Evolutionary conservation across 2,329 filamentous ascomycete species (phyloP).

Genomic region (Pseudocercospora ulei): DNA sequence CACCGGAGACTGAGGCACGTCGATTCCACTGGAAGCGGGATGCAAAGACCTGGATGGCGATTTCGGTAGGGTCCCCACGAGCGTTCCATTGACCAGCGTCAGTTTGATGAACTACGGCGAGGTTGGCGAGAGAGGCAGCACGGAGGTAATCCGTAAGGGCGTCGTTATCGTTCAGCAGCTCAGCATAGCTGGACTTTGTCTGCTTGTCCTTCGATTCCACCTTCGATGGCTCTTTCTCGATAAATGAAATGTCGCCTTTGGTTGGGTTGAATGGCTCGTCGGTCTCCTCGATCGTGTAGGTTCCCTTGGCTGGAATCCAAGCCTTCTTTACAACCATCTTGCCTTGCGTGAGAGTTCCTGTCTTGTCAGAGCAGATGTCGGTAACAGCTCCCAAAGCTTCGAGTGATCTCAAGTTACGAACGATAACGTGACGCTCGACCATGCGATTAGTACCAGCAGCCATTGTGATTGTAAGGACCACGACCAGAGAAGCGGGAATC

Average conservation of each 20-base stretch:
- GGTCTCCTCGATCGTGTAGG: slow-evolving; percentile 50
- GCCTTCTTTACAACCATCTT: slow-evolving; percentile 56
- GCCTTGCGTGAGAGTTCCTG: slow-evolving; percentile 48
- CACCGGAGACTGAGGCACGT: slow-evolving; percentile 25
- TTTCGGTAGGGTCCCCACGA: slow-evolving; percentile 60
- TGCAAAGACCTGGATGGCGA: slow-evolving; percentile 65
- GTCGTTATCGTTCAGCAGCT: slow-evolving; percentile 40
- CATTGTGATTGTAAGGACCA: slow-evolving; percentile 36
- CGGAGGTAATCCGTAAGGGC: slow-evolving; percentile 47
- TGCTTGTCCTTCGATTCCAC: slow-evolving; percentile 19
- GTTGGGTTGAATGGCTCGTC: slow-evolving; percentile 52
- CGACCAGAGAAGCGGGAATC: slow-evolving; percentile 48
- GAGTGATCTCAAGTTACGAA: slow-evolving; percentile 55
- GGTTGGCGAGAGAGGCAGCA: slow-evolving; percentile 55
- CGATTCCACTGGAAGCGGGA: slow-evolving; percentile 48
- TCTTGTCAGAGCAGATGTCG: slow-evolving; percentile 62
- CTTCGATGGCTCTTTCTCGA: slow-evolving; percentile 22
- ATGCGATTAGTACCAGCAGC: slow-evolving; percentile 55
- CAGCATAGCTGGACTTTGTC: slow-evolving; percentile 19
- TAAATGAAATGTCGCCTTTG: slow-evolving; percentile 49
- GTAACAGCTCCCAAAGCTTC: slow-evolving; percentile 56
- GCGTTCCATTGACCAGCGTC: slow-evolving; percentile 53
- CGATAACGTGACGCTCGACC: slow-evolving; percentile 55
- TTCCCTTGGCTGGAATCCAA: slow-evolving; percentile 53
- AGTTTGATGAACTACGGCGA: slow-evolving; percentile 52